Evolutionary conservation across 78 protist genomes (phyloP).

Genomic region (Dictyostelium brefeldianum): DNA sequence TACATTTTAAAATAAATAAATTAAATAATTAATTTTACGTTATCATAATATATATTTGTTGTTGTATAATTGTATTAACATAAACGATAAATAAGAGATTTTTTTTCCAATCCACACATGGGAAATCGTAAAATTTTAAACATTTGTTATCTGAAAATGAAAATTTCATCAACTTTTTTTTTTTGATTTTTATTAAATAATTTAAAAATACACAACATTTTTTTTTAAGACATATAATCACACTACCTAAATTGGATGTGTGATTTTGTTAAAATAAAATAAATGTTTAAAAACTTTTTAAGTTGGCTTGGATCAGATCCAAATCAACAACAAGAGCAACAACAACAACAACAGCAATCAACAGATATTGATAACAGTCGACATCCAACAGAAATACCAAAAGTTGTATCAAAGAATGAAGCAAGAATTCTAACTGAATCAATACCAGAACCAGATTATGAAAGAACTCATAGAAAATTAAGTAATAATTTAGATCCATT

Average conservation of each 20-base stretch:
- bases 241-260: background rate
- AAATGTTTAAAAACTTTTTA: constrained; percentile 19
- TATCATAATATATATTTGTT: too few species aligned
- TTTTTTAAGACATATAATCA: too few species aligned
- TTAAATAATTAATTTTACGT: background rate
- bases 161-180: background rate
- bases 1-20: background rate
- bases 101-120: too few species aligned
- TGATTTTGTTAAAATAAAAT: background rate
- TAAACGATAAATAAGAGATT: too few species aligned
- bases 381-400: background rate
- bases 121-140: too few species aligned
- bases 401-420: constrained; percentile 23
- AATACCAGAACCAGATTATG: constrained; percentile 20
- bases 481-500: constrained; percentile 15
- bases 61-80: too few species aligned
- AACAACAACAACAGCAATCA: constrained; percentile 5
- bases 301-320: constrained; percentile 7
- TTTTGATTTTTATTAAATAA: background rate
- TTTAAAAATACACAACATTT: background rate
- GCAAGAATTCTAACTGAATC: background rate
- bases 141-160: background rate
- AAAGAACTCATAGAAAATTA: background rate
- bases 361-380: too few species aligned
- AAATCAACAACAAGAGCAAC: constrained; percentile 1